Evolutionary conservation across 495 filamentous ascomycete genomes (phyloP).

Genomic region (Cladorrhinum samala): DNA sequence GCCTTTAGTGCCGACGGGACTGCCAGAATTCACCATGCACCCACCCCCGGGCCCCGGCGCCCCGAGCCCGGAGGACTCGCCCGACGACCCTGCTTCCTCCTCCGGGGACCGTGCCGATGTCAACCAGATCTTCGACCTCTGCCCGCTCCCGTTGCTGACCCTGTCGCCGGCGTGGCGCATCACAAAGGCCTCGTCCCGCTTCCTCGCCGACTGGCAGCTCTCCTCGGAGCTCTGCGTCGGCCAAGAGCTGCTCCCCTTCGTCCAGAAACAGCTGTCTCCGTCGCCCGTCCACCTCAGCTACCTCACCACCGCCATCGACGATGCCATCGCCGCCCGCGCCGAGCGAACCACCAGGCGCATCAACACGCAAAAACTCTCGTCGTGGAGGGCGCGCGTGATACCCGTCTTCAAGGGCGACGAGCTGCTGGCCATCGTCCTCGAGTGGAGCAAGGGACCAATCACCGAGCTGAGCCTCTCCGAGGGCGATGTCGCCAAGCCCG

Average conservation of each 20-base stretch:
- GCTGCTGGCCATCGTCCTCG: slow-evolving; percentile 44
- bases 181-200: slow-evolving; percentile 45
- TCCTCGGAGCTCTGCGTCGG: slow-evolving; percentile 36
- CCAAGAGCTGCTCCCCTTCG: slow-evolving; percentile 37
- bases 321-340: slow-evolving; percentile 36
- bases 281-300: slow-evolving; percentile 32
- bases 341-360: slow-evolving; percentile 24
- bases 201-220: slow-evolving; percentile 34
- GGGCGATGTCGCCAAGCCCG: slow-evolving; percentile 40
- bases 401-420: slow-evolving; percentile 45
- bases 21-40: too few relatives aligned
- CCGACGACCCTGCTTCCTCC: neutral
- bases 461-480: slow-evolving; percentile 14
- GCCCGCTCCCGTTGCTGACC: slow-evolving; percentile 45
- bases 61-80: too few relatives aligned
- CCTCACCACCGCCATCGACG: slow-evolving; percentile 38
- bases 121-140: slow-evolving; percentile 37
- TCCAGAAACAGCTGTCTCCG: slow-evolving; percentile 25
- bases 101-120: slow-evolving; percentile 4
- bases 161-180: slow-evolving; percentile 43
- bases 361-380: slow-evolving; percentile 12
- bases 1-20: too few relatives aligned
- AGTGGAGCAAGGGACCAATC: slow-evolving; percentile 34
- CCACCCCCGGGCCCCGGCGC: neutral
- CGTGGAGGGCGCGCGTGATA: slow-evolving; percentile 41